Conservation (phyloP, 2,329 filamentous ascomycete genomes). For the Colletotrichum lupini region DNA sequence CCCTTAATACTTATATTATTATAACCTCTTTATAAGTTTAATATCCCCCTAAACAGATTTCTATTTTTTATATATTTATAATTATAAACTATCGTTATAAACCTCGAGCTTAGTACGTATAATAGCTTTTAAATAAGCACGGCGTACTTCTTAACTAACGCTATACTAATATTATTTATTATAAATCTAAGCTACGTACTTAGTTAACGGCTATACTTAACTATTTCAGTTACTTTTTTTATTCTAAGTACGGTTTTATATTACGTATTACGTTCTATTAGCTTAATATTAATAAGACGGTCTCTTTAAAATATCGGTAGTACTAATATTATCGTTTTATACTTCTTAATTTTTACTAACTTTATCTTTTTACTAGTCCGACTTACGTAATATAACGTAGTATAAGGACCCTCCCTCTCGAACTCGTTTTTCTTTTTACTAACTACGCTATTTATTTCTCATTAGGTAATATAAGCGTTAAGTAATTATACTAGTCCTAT, state of each 20-base stretch:
- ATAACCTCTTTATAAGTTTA: no score
- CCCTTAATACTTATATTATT: no score
- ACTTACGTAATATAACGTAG: conserved; percentile 51
- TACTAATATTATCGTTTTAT: conserved; percentile 51
- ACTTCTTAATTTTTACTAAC: conserved; percentile 53
- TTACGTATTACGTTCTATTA: conserved; percentile 45
- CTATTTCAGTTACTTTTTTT: no score
- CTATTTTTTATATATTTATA: rapidly evolving
- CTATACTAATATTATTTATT: no score
- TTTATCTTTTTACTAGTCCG: conserved; percentile 52
- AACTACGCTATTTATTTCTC: neutral
- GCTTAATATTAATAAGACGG: conserved; percentile 48
- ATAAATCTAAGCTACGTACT: no score
- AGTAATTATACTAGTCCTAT: conserved; percentile 52
- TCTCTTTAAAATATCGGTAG: conserved; percentile 52
- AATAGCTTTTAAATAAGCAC: no score
- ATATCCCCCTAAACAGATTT: no score
- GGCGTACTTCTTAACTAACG: no score
- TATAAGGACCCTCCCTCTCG: conserved; percentile 39
- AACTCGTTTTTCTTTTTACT: neutral
- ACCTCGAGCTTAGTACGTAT: no score
- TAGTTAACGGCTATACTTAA: no score
- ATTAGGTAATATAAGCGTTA: conserved; percentile 48
- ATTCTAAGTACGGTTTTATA: no score
- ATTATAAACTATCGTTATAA: no score